phyloP scores from a whole-genome alignment of 2,329 filamentous ascomycete genomes.

The Phoma sp. region DNA sequence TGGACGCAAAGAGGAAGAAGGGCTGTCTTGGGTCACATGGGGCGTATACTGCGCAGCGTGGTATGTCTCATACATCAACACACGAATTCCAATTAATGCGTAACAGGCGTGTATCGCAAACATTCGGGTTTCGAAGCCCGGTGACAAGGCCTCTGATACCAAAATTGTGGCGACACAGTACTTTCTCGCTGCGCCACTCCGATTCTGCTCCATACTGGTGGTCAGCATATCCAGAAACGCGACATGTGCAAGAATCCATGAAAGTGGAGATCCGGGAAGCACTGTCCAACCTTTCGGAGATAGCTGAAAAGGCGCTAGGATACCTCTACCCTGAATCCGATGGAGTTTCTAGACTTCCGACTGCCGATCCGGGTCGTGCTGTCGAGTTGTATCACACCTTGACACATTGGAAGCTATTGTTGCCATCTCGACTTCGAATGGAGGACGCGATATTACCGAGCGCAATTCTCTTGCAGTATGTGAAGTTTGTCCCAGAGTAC shows the following conservation, averaged over 20 bases:
- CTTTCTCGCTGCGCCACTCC: neutral
- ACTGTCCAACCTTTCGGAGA: neutral
- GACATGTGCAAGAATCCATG: neutral
- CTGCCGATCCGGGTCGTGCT: neutral
- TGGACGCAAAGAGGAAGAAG: neutral
- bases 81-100: neutral
- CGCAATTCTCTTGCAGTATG: slow-evolving; percentile 3
- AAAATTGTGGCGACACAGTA: neutral
- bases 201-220: neutral
- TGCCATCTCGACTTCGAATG: neutral
- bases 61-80: neutral
- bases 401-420: neutral
- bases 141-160: neutral
- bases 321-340: neutral
- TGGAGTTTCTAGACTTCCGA: neutral
- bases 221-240: neutral
- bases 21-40: slow-evolving; percentile 1
- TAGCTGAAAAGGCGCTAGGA: neutral
- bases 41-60: neutral
- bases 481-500: neutral
- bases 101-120: neutral
- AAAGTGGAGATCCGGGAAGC: neutral
- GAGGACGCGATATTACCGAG: neutral
- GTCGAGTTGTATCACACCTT: neutral
- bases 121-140: neutral